A percentile compares a stretch with the other conserved stretches of the same genome.
These are phyloP conservation scores for Plasmodium cynomolgi DNA, from an alignment of 169 alveolate genomes.

Conservation along the genomic window DNA sequence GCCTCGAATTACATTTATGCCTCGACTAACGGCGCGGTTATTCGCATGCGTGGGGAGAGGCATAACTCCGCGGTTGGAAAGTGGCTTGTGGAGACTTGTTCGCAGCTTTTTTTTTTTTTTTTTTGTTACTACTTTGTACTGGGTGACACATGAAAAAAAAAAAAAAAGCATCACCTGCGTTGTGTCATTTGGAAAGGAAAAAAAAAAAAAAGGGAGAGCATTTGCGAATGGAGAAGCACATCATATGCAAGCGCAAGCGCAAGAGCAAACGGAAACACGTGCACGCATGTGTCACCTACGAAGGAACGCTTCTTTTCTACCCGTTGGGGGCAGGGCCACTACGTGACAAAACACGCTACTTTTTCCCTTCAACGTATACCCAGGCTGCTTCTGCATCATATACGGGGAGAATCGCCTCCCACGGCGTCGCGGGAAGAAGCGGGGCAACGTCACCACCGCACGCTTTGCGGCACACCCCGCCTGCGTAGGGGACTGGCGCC, in stretches of 20 bases:
- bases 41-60: not conserved
- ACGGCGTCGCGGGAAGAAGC: not conserved
- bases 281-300: not conserved
- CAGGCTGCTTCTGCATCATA: not conserved
- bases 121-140: not conserved
- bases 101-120: not conserved
- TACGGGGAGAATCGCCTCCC: not conserved
- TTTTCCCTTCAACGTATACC: not conserved
- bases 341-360: not conserved
- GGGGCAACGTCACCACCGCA: not conserved
- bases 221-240: not conserved
- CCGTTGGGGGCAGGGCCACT: not conserved
- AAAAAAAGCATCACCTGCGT: not conserved
- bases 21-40: not conserved
- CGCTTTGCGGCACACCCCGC: not conserved
- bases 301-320: not conserved
- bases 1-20: not conserved
- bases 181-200: not conserved
- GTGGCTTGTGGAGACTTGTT: not conserved
- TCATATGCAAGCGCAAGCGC: not conserved
- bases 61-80: not conserved
- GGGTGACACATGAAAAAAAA: not conserved
- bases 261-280: not conserved
- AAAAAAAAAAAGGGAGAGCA: not conserved
- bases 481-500: not conserved